A percentile compares a stretch with the other conserved stretches of the same genome.
phyloP scores from a whole-genome alignment of 108 stramenopile species.

The Cyclotella sp. region DNA sequence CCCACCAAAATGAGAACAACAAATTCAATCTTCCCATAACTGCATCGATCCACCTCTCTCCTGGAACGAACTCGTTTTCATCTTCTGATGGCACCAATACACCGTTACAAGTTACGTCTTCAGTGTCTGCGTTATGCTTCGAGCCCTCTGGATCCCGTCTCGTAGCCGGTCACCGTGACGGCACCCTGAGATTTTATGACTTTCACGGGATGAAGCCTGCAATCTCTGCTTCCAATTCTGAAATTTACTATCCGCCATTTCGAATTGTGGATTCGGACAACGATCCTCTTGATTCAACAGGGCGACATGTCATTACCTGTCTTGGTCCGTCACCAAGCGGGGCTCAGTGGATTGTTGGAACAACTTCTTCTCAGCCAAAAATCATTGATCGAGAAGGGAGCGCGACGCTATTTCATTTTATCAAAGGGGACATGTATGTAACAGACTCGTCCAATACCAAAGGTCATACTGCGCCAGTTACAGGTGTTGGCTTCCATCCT shows the following conservation, averaged over 20 bases:
- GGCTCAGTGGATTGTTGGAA: conserved; percentile 80
- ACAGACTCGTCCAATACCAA: conserved; percentile 82
- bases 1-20: conserved; percentile 15
- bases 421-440: conserved; percentile 89
- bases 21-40: conserved; percentile 50
- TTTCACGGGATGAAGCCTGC: conserved; percentile 83
- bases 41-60: conserved; percentile 47
- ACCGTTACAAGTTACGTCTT: conserved; percentile 41
- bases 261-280: conserved; percentile 52
- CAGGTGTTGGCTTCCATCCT: conserved; percentile 89
- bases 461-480: conserved; percentile 87
- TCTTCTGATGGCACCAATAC: conserved; percentile 52
- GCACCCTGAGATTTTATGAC: conserved; percentile 75
- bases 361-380: conserved; percentile 80
- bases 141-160: conserved; percentile 89
- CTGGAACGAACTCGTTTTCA: conserved; percentile 47
- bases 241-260: conserved; percentile 44
- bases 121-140: conserved; percentile 59
- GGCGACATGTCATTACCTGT: conserved; percentile 49
- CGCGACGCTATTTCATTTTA: conserved; percentile 72
- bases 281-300: conserved; percentile 52
- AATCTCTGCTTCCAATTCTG: conserved; percentile 16
- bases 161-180: conserved; percentile 79
- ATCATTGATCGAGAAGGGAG: conserved; percentile 84
- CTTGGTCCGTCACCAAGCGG: conserved; percentile 61